Evolutionary conservation across 177 flowering plant species (phyloP), one percentile per base, ranked within the genome.

Genomic region (Vitis hybrid): DNA sequence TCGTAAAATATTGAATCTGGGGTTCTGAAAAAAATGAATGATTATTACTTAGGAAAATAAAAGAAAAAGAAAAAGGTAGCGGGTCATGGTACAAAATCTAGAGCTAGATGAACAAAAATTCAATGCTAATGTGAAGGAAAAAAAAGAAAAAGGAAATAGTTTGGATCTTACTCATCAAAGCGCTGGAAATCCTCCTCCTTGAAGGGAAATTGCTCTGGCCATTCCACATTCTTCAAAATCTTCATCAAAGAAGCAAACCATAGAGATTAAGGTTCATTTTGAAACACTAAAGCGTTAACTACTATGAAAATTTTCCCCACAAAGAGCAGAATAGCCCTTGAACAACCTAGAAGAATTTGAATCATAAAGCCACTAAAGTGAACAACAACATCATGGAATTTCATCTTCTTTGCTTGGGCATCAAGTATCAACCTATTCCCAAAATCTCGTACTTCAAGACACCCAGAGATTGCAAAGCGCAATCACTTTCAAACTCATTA

Each of bases 141-240:
- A 22, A 2, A 3, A 12, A 11, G 48, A 15, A 50, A 9, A 31
- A 33, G 63, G 60, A 48, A 10, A 15, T 45, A 45, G 48, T 53
- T 62, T 13, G 48, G 79, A 69, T 74, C 9, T n/a, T 22, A 90
- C 94, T 90, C 94, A 72, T 94, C 98, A 79, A 81, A 92, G 5
- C 96, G 88, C 78, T 86, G 91, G 69, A 94, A 94, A 78, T 92
- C 96, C 79, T 94, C 97, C 2, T 82, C 89, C 79, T 86, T 89
- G 84, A 87, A 90, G 2, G 97, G 94, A 78, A 92, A 88, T 62
- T 90, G 84, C 77, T 86, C 90, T 4, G 97, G 97, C 97, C 97
- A 92, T 26, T 94, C 88, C 71, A 86, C 90, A 81, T 94, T 88
- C 85, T 85, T 86, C 81, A 94, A 73, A 33, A 81, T 81, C 97